A percentile compares a stretch with the other conserved stretches of the same genome.
These are phyloP conservation scores for Chrysanthemum seticuspe DNA, from an alignment of 129 eudicot genomes.

Conservation along the genomic window DNA sequence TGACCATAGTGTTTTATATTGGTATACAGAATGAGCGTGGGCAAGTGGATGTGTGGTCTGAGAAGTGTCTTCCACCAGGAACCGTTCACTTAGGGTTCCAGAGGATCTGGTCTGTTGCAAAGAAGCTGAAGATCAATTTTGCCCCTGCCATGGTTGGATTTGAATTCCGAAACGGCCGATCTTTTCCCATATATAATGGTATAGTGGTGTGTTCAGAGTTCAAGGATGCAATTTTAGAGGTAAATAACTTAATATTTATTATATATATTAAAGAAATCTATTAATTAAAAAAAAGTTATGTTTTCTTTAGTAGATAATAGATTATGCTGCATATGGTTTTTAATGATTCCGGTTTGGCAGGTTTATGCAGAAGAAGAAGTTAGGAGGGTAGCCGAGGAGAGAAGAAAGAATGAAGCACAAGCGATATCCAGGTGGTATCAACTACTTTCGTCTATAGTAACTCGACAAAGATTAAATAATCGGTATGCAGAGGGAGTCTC, in stretches of 20 bases:
- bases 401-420: conserved; percentile 61
- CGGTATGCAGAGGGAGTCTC: conserved; percentile 49
- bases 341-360: conserved; percentile 37
- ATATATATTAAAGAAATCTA: background rate
- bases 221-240: conserved; percentile 79
- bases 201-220: conserved; percentile 90
- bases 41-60: conserved; percentile 94
- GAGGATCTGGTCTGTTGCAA: conserved; percentile 61
- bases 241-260: conserved; percentile 22
- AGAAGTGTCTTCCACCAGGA: conserved; percentile 98
- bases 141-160: conserved; percentile 99
- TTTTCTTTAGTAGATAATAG: background rate
- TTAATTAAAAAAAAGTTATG: background rate
- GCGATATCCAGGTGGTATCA: conserved; percentile 92
- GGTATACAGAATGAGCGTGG: conserved; percentile 84
- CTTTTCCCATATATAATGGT: conserved; percentile 75
- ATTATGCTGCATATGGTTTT: background rate
- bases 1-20: conserved; percentile 8
- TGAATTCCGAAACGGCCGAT: conserved; percentile 82
- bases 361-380: conserved; percentile 81
- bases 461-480: conserved; percentile 71
- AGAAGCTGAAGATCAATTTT: conserved; percentile 68
- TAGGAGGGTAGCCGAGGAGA: conserved; percentile 74
- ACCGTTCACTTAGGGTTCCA: conserved; percentile 85
- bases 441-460: conserved; percentile 85